Conservation (phyloP, 2,329 filamentous ascomycete genomes). For the Nigrospora osmanthi region DNA sequence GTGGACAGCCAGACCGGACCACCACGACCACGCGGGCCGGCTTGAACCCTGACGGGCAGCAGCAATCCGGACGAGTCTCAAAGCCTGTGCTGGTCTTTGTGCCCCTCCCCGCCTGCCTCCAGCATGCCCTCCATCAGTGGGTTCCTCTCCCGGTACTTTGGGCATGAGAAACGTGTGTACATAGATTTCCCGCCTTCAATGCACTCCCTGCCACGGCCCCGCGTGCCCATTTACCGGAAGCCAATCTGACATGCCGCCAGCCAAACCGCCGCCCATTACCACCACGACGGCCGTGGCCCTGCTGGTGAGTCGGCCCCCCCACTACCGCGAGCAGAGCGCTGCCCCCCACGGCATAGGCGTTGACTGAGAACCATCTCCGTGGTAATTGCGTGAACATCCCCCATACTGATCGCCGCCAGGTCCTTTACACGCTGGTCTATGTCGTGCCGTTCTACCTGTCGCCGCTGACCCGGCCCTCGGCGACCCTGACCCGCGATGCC, state of each 20-base stretch:
- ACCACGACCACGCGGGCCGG: too few species aligned
- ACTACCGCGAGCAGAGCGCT: not conserved
- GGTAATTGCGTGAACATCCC: not conserved
- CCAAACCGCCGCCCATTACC: slow-evolving; percentile 31
- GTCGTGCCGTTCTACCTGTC: slow-evolving; percentile 88
- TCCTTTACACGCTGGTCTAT: slow-evolving; percentile 81
- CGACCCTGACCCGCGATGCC: slow-evolving; percentile 73
- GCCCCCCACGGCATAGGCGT: too few species aligned
- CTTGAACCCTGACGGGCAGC: too few species aligned
- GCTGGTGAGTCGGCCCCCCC: slow-evolving; percentile 20
- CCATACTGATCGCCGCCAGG: slow-evolving; percentile 30
- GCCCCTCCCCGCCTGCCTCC: not conserved
- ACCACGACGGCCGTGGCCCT: slow-evolving; percentile 25
- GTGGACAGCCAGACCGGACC: too few species aligned
- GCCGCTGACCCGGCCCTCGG: slow-evolving; percentile 68
- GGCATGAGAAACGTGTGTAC: slow-evolving; percentile 20
- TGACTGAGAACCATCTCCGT: too few species aligned
- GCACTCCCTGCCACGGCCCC: not conserved
- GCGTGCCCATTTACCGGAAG: not conserved
- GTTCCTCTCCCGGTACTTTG: slow-evolving; percentile 18
- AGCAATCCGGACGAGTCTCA: not conserved
- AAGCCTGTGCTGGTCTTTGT: not conserved
- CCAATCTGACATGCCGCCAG: slow-evolving; percentile 15
- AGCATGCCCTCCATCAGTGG: slow-evolving; percentile 20
- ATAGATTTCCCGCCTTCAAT: not conserved